Percentiles rank a stretch among this genome's conserved stretches.
Conservation (phyloP, 106 monocot species). For the Hemerocallis citrina region DNA sequence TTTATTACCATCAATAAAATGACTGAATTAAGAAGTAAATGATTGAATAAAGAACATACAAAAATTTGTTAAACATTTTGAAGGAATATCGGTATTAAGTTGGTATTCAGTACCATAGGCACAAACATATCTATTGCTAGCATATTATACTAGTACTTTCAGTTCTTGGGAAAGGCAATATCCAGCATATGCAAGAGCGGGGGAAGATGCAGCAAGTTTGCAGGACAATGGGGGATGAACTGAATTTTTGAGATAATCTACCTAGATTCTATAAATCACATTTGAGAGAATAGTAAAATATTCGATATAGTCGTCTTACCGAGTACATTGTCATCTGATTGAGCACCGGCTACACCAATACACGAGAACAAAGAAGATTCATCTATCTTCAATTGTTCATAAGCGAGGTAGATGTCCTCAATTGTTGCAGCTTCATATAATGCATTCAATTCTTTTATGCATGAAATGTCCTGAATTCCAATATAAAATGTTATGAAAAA, state of each 20-base stretch:
- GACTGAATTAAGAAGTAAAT: no score
- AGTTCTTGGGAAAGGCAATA: background rate
- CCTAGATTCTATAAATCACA: background rate
- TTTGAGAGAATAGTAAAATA: background rate
- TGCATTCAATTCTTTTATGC: conserved; percentile 67
- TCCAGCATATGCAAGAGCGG: background rate
- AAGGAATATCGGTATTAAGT: no score
- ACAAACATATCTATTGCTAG: no score
- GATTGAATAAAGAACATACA: no score
- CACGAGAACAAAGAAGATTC: conserved; percentile 90
- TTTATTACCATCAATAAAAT: no score
- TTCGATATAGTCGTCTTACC: conserved; percentile 27
- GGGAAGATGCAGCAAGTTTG: background rate
- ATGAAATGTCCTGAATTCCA: conserved; percentile 58
- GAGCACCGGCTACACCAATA: conserved; percentile 81
- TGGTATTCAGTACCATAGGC: no score
- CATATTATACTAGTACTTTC: background rate
- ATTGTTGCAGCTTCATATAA: conserved; percentile 86
- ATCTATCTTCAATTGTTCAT: conserved; percentile 80
- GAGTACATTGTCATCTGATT: conserved; percentile 44
- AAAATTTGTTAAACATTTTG: no score
- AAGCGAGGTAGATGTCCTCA: conserved; percentile 89
- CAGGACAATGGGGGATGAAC: background rate
- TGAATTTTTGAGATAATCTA: background rate
- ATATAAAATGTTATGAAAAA: background rate